Evolutionary conservation across 106 monocot genomes (phyloP).

Genomic region (Chionographis japonica): DNA sequence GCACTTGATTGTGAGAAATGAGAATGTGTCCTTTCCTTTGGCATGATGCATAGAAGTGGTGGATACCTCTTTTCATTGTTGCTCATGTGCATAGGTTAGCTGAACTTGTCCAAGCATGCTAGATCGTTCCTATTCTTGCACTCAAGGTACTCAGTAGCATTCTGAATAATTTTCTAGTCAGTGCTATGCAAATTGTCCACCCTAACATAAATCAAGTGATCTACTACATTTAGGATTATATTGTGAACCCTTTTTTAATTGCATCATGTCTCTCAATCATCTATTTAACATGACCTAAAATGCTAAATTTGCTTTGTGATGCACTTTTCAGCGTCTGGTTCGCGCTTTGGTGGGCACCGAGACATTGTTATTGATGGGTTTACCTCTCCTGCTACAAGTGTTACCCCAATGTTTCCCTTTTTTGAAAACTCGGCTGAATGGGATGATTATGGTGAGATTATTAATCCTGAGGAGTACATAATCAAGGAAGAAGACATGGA

Average conservation of each 20-base stretch:
- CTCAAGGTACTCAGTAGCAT: no score
- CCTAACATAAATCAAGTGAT: no score
- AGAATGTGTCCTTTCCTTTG: no score
- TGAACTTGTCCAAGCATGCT: no score
- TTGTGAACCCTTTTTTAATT: not conserved
- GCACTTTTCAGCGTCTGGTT: slow-evolving; percentile 32
- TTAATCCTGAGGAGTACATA: slow-evolving; percentile 92
- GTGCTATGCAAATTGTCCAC: no score
- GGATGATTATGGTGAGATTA: slow-evolving; percentile 99
- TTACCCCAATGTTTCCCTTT: slow-evolving; percentile 97
- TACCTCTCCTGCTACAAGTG: slow-evolving; percentile 69
- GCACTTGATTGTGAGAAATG: no score
- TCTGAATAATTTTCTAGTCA: no score
- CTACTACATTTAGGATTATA: no score
- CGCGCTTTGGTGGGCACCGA: slow-evolving; percentile 36
- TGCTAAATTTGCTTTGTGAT: slow-evolving; percentile 10
- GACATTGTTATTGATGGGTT: slow-evolving; percentile 97
- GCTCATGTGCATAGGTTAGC: no score
- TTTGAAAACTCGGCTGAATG: slow-evolving; percentile 80
- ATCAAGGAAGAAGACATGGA: slow-evolving; percentile 85
- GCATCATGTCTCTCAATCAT: not conserved
- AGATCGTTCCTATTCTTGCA: no score
- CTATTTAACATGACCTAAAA: not conserved
- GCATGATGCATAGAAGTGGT: no score
- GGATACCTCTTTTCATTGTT: no score